These are phyloP conservation scores for Phaseolus lunatus DNA, from an alignment of 306 rosid genomes.

Conservation along the genomic window DNA sequence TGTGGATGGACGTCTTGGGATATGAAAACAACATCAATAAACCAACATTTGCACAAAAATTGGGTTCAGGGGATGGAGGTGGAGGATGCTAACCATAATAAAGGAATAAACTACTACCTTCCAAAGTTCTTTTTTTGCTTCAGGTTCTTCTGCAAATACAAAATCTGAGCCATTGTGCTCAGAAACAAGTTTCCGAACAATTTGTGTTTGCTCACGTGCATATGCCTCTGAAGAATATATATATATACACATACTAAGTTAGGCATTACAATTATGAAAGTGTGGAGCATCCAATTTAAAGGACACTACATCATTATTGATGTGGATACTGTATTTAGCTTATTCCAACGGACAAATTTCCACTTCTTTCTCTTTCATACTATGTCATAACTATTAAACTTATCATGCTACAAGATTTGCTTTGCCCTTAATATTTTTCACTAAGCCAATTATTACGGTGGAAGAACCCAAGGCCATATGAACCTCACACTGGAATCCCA, in stretches of 20 bases:
- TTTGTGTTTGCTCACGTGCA: conserved; percentile 89
- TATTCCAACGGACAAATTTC: background rate
- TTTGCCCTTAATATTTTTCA: background rate
- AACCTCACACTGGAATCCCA: background rate
- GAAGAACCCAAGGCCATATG: background rate
- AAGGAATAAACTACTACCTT: conserved; percentile 58
- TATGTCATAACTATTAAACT: background rate
- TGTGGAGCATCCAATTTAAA: conserved; percentile 31
- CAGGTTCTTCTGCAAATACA: conserved; percentile 89
- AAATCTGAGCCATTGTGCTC: conserved; percentile 96
- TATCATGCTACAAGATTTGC: conserved; percentile 3
- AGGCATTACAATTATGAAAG: conserved; percentile 32
- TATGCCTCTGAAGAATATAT: conserved; percentile 73
- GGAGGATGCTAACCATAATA: conserved; percentile 19
- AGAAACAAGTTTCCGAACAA: conserved; percentile 79
- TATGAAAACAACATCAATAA: background rate
- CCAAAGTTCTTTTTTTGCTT: conserved; percentile 90
- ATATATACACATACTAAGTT: background rate
- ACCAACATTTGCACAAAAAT: conserved; percentile 10
- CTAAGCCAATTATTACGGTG: background rate
- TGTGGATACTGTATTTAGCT: background rate
- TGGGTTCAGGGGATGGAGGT: background rate
- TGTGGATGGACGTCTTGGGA: background rate
- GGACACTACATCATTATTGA: conserved; percentile 5
- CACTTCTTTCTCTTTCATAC: background rate